Conservation (phyloP, 768 basidiomycete species). For the Leccinum incarnatum region DNA sequence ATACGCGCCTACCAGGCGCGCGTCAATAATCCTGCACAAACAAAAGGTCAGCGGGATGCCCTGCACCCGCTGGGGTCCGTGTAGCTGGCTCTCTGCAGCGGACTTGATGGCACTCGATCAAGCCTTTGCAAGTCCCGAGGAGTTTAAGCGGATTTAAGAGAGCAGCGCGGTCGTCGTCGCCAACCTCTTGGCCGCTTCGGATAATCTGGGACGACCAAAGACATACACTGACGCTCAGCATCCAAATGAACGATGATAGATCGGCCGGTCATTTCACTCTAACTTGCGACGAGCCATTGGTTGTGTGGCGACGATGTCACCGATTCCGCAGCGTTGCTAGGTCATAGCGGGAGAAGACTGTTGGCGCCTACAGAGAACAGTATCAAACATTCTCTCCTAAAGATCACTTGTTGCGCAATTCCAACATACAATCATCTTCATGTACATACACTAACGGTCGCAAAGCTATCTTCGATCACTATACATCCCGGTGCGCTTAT, state of each 20-base stretch:
- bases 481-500: not conserved
- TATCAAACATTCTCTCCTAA: not conserved
- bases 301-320: not conserved
- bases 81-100: conserved; percentile 21
- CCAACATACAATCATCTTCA: not conserved
- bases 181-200: conserved; percentile 54
- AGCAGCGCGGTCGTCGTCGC: conserved; percentile 32
- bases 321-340: not conserved
- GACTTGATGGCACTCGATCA: conserved; percentile 18
- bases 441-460: not conserved
- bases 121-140: conserved; percentile 28
- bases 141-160: conserved; percentile 40
- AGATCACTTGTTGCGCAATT: not conserved
- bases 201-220: conserved; percentile 43
- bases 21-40: conserved; percentile 47
- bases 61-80: not conserved
- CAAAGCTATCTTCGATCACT: too few relatives aligned
- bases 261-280: not conserved
- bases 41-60: conserved; percentile 42
- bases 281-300: not conserved
- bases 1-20: conserved; percentile 50
- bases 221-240: not conserved
- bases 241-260: not conserved
- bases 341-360: not conserved
- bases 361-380: not conserved